These are phyloP conservation scores for Picea sitchensis DNA, from an alignment of 75 land plant species.

Conservation along the genomic window DNA sequence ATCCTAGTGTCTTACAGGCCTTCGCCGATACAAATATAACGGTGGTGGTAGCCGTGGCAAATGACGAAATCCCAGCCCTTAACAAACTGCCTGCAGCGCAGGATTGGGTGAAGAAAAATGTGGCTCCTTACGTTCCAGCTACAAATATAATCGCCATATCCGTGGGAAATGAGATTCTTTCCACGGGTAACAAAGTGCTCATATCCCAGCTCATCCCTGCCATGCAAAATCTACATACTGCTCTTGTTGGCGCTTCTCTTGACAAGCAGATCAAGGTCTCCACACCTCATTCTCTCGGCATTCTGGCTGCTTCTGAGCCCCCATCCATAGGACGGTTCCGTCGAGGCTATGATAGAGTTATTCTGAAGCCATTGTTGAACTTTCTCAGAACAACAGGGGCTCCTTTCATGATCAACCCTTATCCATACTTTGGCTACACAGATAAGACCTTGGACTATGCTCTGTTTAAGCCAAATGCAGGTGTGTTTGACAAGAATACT, in stretches of 20 bases:
- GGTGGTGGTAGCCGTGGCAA: conserved; percentile 52
- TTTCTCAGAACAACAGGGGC: conserved; percentile 24
- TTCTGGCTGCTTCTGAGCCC: conserved; percentile 55
- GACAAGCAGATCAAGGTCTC: conserved; percentile 39
- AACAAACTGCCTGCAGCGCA: conserved; percentile 21
- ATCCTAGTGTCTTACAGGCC: conserved; percentile 57
- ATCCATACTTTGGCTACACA: conserved; percentile 30
- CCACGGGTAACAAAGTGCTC: conserved; percentile 26
- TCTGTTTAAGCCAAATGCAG: conserved; percentile 22
- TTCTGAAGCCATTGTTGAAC: conserved; percentile 21
- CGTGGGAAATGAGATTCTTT: conserved; percentile 68
- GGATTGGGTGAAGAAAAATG: conserved; percentile 41
- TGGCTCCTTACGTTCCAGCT: conserved; percentile 37
- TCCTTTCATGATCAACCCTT: conserved; percentile 38
- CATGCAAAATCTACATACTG: conserved; percentile 42
- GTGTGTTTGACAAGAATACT: conserved; percentile 20
- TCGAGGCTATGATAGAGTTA: conserved; percentile 20
- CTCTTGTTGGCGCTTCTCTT: conserved; percentile 21
- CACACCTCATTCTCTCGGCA: conserved; percentile 64
- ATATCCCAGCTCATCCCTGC: conserved; percentile 43
- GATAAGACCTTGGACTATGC: conserved; percentile 24
- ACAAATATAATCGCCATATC: conserved; percentile 45
- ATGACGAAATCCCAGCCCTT: conserved; percentile 57
- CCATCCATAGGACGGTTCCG: conserved; percentile 61
- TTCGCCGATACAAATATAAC: conserved; percentile 54